Conservation (phyloP, 495 filamentous ascomycete species). For the Daldinia concentrica region DNA sequence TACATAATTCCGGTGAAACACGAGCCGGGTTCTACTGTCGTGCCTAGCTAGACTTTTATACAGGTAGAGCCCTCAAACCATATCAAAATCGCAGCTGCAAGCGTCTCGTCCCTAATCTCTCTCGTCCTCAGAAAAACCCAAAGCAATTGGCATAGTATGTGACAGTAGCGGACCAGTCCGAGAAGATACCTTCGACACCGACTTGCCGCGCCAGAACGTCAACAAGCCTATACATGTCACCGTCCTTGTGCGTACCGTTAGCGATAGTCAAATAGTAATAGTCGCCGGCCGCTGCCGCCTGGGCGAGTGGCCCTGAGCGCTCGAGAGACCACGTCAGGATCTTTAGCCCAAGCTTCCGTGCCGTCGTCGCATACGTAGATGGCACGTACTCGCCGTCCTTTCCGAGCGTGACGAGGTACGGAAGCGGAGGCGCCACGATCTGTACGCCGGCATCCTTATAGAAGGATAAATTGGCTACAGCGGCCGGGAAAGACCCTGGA, state of each 20-base stretch:
- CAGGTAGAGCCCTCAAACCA: neutral
- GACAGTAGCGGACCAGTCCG: constrained; percentile 69
- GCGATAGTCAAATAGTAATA: constrained; percentile 66
- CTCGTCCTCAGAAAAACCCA: constrained; percentile 47
- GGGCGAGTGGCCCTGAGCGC: constrained; percentile 62
- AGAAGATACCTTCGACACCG: constrained; percentile 64
- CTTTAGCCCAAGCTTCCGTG: constrained; percentile 63
- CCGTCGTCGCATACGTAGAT: constrained; percentile 55
- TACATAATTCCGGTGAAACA: too few species aligned
- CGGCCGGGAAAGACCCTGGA: constrained; percentile 52
- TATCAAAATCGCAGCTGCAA: neutral
- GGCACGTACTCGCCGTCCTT: constrained; percentile 53
- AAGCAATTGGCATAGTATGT: constrained; percentile 73
- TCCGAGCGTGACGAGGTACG: constrained; percentile 52
- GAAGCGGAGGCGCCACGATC: constrained; percentile 54
- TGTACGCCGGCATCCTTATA: constrained; percentile 56
- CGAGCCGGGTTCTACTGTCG: too few species aligned
- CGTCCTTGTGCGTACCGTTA: constrained; percentile 62
- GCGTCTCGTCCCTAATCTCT: neutral
- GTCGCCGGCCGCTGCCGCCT: constrained; percentile 52
- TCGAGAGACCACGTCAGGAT: constrained; percentile 72
- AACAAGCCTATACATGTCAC: constrained; percentile 66
- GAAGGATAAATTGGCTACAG: constrained; percentile 59
- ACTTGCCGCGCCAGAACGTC: constrained; percentile 67
- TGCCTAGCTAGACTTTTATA: neutral